Evolutionary conservation across 192 early-diverging fungal genomes (phyloP).

Genomic region (Coemansia sp.): DNA sequence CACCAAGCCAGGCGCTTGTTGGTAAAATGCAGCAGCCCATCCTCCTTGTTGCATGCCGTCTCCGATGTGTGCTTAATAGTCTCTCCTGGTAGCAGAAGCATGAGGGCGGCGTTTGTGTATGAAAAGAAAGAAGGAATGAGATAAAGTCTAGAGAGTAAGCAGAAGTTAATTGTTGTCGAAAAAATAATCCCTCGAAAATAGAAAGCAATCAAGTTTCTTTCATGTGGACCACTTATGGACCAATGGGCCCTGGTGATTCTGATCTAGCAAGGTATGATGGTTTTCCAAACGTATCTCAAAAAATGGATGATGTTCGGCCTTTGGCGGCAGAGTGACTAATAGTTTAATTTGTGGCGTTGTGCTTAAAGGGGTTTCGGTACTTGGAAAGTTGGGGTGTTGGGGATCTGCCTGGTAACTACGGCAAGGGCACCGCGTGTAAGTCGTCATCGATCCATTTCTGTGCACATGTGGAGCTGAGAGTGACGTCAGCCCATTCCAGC

Average conservation of each 20-base stretch:
- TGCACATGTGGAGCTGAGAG: not conserved
- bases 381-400: not conserved
- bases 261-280: too few relatives aligned
- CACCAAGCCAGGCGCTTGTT: constrained; percentile 63
- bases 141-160: not conserved
- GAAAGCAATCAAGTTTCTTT: not conserved
- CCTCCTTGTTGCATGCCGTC: constrained; percentile 33
- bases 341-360: not conserved
- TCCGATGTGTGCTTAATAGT: constrained; percentile 34
- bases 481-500: not conserved
- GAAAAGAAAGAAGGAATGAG: not conserved
- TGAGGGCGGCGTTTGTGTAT: not conserved
- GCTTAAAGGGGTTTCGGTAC: not conserved
- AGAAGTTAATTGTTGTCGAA: not conserved
- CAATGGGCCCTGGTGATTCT: not conserved
- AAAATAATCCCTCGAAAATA: not conserved
- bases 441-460: not conserved
- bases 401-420: not conserved
- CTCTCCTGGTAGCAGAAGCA: constrained; percentile 40
- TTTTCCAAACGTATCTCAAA: too few relatives aligned
- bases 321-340: not conserved
- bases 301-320: too few relatives aligned
- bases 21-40: constrained; percentile 57
- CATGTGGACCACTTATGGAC: not conserved
- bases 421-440: not conserved